Percentiles rank a stretch among this genome's conserved stretches.
These are phyloP conservation scores for Syncephalastrum sp. DNA, from an alignment of 371 early-diverging fungal genomes.

Conservation along the genomic window DNA sequence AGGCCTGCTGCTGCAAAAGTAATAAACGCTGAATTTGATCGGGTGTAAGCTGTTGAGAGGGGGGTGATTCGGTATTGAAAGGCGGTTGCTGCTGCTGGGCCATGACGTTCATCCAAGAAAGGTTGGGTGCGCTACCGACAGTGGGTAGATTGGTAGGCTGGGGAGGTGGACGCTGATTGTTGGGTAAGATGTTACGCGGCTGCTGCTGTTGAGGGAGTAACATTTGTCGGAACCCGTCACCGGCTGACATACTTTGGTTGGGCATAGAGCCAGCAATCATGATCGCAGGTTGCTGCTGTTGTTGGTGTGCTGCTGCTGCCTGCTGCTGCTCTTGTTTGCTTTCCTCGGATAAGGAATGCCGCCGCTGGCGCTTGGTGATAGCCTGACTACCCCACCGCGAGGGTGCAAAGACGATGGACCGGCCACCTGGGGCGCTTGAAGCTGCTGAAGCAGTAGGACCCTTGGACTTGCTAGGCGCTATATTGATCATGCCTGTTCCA, in stretches of 20 bases:
- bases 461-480: slow-evolving; percentile 18
- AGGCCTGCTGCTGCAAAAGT: slow-evolving; percentile 7
- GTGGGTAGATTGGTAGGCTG: slow-evolving; percentile 16
- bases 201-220: slow-evolving; percentile 5
- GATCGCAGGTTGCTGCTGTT: slow-evolving; percentile 6
- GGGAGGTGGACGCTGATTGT: slow-evolving; percentile 13
- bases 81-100: slow-evolving; percentile 4
- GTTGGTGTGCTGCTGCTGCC: neutral
- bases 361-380: slow-evolving; percentile 35
- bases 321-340: slow-evolving; percentile 5
- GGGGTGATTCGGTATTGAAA: slow-evolving; percentile 2
- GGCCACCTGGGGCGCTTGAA: slow-evolving; percentile 3
- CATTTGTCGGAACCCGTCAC: slow-evolving; percentile 10
- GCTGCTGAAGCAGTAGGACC: slow-evolving; percentile 3
- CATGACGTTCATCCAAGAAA: slow-evolving; percentile 26
- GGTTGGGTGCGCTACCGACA: slow-evolving; percentile 24
- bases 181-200: slow-evolving; percentile 16
- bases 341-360: slow-evolving; percentile 30
- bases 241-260: slow-evolving; percentile 13
- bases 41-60: slow-evolving; percentile 17
- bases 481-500: slow-evolving; percentile 19
- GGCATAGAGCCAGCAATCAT: slow-evolving; percentile 21
- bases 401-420: slow-evolving; percentile 36
- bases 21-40: slow-evolving; percentile 24
- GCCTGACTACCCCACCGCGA: slow-evolving; percentile 28